A percentile compares a stretch with the other conserved stretches of the same genome.
Conservation (phyloP, 805 yeast genomes). For the Kodamaea sagamina region DNA sequence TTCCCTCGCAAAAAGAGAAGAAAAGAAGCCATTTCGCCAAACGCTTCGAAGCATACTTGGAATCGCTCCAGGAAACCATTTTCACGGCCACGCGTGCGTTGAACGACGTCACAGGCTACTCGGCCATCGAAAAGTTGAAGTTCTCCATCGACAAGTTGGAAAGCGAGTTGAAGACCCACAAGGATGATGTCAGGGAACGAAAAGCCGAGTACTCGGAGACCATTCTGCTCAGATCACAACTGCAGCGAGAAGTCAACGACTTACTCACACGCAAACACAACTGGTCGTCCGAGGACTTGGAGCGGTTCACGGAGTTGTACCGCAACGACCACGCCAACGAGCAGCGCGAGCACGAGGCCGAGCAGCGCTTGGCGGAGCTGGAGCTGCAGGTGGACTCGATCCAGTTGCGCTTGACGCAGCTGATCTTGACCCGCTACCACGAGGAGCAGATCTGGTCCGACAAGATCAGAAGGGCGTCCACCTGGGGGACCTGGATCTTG, state of each 20-base stretch:
- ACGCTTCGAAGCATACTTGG: constrained; percentile 50
- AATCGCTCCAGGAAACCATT: constrained; percentile 57
- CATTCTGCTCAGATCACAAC: constrained; percentile 58
- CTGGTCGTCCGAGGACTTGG: constrained; percentile 81
- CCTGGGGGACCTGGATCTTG: constrained; percentile 93
- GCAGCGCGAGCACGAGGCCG: constrained; percentile 54
- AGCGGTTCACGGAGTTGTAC: constrained; percentile 78
- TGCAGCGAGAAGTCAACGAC: constrained; percentile 87
- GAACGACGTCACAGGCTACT: constrained; percentile 91
- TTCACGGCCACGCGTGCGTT: constrained; percentile 65
- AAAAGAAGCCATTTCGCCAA: constrained; percentile 38
- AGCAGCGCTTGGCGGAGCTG: constrained; percentile 47
- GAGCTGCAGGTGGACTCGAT: constrained; percentile 69
- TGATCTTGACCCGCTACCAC: constrained; percentile 85
- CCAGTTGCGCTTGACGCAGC: constrained; percentile 67
- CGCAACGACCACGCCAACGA: constrained; percentile 78
- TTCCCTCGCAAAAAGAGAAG: constrained; percentile 50
- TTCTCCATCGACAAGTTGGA: constrained; percentile 60
- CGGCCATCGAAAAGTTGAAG: constrained; percentile 73
- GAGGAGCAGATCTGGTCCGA: constrained; percentile 99
- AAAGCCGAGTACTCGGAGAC: constrained; percentile 61
- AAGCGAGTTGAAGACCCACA: constrained; percentile 46
- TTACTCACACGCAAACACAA: constrained; percentile 77
- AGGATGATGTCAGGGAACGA: constrained; percentile 47
- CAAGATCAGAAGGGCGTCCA: constrained; percentile 87